Conservation (phyloP, 1,284 basidiomycete species). For the Sporisorium exsertum region DNA sequence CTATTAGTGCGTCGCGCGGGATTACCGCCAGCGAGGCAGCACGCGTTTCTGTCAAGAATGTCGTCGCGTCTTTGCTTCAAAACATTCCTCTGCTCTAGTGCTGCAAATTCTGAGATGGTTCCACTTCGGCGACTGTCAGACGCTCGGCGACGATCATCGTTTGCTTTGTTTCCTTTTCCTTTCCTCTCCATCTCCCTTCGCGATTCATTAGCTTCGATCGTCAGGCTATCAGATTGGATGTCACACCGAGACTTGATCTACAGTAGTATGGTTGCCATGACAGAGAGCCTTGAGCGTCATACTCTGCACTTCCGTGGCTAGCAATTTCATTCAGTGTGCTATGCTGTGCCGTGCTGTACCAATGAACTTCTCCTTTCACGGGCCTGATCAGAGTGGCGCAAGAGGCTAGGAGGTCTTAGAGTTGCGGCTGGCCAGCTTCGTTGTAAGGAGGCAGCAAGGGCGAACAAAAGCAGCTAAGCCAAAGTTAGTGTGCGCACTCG, state of each 20-base stretch:
- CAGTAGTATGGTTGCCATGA: too few relatives aligned
- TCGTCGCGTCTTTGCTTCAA: neutral
- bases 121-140: constrained; percentile 10
- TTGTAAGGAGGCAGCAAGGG: too few relatives aligned
- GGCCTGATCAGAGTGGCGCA: too few relatives aligned
- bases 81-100: neutral
- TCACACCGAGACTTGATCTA: neutral
- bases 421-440: too few relatives aligned
- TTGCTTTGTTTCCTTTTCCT: neutral
- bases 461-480: too few relatives aligned
- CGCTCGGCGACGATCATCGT: constrained; percentile 8
- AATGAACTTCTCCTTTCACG: too few relatives aligned
- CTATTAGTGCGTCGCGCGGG: neutral
- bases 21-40: constrained; percentile 6
- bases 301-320: too few relatives aligned
- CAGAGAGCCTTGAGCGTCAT: too few relatives aligned
- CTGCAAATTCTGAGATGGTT: neutral
- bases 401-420: too few relatives aligned
- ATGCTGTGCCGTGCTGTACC: too few relatives aligned
- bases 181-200: neutral
- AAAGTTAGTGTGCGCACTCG: neutral
- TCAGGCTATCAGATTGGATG: constrained; percentile 1
- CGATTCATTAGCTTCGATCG: neutral
- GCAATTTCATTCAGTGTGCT: too few relatives aligned
- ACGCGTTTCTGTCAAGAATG: neutral